Base-by-base conservation (phyloP, 2,329 filamentous ascomycete genomes). In the Ophiocordyceps sinensis region DNA sequence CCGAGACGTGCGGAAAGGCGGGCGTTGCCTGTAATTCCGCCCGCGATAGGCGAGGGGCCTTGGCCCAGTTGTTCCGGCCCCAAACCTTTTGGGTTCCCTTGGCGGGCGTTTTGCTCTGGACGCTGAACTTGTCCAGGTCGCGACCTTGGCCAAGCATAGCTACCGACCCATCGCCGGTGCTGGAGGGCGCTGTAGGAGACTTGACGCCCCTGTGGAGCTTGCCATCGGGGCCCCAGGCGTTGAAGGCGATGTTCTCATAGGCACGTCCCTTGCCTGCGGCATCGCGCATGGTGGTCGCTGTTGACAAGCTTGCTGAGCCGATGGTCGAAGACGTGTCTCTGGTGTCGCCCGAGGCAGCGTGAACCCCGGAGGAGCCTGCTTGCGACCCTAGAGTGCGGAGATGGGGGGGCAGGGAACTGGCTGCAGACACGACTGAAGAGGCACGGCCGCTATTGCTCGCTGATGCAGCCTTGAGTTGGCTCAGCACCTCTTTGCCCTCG, bases 221-320 rank as follows among this genome's bases (percentile, higher is more conserved):
- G 1, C 60, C 60, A 5, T 32, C 41, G 1, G 49, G 15, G 10
- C 57, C 57, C 57, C 58, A 63, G 2, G 55, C 57, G 26, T 59
- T 61, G 47, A 46, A 61, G 0, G 36, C 28, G 1, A 51, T 37
- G 41, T 42, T 23, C 49, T 45, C 47, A 1, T 52, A 51, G 10
- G 30, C 30, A 6, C 32, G 32, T 5, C 14, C 32, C 32, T 35
- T 17, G 32, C 3, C 30, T 13, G n/a, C 30, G 8, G 30, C 30
- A 10, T 54, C 13, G 1, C 23, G 23, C 23, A 26, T 26, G 23
- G 56, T 59, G 1, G 54, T 58, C 7, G 58, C 57, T 1, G 56
- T 60, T 3, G 56, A 59, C 5, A 57, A 39, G 17, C 49, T 57
- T 3, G 36, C 26, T 2, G 14, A 23, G 9, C 5, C 32, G 32